Conservation (phyloP, 495 filamentous ascomycete species). For the Glarea lozoyensis region DNA sequence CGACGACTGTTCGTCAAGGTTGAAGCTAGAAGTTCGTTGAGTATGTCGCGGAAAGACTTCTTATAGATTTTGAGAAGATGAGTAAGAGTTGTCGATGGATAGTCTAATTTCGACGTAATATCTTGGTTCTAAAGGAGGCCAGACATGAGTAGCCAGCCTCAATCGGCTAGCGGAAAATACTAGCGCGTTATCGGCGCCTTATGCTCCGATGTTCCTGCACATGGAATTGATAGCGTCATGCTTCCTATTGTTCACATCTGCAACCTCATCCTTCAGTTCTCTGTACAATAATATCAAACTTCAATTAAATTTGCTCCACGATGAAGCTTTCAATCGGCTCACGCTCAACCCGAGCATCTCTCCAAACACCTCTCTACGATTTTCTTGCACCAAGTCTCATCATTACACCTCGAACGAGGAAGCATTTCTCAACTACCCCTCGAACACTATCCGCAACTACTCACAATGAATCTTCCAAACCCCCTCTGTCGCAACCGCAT, state of each 20-base stretch:
- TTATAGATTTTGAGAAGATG: too few species aligned
- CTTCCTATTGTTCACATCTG: too few species aligned
- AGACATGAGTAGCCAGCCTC: too few species aligned
- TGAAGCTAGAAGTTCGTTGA: too few species aligned
- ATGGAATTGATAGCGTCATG: neutral
- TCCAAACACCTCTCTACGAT: constrained; percentile 17
- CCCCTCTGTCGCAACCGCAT: constrained; percentile 4
- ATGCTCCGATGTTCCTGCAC: neutral
- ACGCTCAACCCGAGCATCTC: constrained; percentile 1
- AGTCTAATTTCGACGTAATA: too few species aligned
- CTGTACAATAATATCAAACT: constrained; percentile 1
- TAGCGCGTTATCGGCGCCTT: neutral
- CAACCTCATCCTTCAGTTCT: too few species aligned
- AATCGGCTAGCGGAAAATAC: neutral
- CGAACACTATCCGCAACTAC: neutral
- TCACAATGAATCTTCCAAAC: neutral
- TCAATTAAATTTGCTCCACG: too few species aligned
- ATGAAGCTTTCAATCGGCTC: too few species aligned
- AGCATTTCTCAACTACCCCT: constrained; percentile 9
- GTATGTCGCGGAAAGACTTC: too few species aligned
- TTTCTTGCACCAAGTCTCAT: constrained; percentile 22
- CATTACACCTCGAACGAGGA: neutral
- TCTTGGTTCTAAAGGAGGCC: too few species aligned
- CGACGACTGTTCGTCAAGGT: too few species aligned
- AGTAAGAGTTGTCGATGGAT: too few species aligned